These are phyloP conservation scores for Erodium trifolium DNA, from an alignment of 441 rosid species.

Conservation along the genomic window DNA sequence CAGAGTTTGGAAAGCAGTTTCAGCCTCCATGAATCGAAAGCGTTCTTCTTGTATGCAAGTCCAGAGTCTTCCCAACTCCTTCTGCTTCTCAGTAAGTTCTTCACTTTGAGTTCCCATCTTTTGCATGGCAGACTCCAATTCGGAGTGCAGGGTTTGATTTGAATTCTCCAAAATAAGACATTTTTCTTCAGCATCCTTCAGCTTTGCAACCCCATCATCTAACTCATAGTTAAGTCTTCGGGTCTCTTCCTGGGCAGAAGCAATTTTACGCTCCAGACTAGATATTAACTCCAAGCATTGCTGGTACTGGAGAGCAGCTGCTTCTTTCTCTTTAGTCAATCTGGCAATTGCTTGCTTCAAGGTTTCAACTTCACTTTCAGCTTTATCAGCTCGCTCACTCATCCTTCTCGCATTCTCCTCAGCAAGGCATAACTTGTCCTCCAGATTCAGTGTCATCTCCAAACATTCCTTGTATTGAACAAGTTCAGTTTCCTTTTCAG, in stretches of 20 bases:
- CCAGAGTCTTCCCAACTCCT: slow-evolving; percentile 57
- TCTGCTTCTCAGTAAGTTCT: slow-evolving; percentile 55
- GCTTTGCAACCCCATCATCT: slow-evolving; percentile 41
- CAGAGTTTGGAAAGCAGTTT: slow-evolving; percentile 46
- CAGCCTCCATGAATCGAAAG: slow-evolving; percentile 46
- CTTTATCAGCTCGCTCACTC: slow-evolving; percentile 41
- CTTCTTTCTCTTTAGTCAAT: slow-evolving; percentile 45
- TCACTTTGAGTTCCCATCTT: slow-evolving; percentile 59
- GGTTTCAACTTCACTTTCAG: slow-evolving; percentile 48
- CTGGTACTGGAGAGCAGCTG: slow-evolving; percentile 33
- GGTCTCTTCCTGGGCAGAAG: slow-evolving; percentile 47
- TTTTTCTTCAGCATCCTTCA: slow-evolving; percentile 57
- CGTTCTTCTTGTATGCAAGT: slow-evolving; percentile 46
- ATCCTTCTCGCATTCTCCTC: slow-evolving; percentile 48
- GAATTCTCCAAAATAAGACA: slow-evolving; percentile 45
- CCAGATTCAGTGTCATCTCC: slow-evolving; percentile 48
- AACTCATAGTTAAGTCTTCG: slow-evolving; percentile 53
- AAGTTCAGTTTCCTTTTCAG: slow-evolving; percentile 45
- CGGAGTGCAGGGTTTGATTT: slow-evolving; percentile 51
- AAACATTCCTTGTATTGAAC: slow-evolving; percentile 39
- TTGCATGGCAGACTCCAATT: slow-evolving; percentile 48
- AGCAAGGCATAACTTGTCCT: slow-evolving; percentile 42
- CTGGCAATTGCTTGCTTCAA: slow-evolving; percentile 37
- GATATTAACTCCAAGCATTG: slow-evolving; percentile 50
- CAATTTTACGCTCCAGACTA: slow-evolving; percentile 56